Evolutionary conservation across 2,329 filamentous ascomycete species (phyloP), one percentile per base, ranked within the genome.

Genomic region (Xenosphaeropsis pyriputrescens): DNA sequence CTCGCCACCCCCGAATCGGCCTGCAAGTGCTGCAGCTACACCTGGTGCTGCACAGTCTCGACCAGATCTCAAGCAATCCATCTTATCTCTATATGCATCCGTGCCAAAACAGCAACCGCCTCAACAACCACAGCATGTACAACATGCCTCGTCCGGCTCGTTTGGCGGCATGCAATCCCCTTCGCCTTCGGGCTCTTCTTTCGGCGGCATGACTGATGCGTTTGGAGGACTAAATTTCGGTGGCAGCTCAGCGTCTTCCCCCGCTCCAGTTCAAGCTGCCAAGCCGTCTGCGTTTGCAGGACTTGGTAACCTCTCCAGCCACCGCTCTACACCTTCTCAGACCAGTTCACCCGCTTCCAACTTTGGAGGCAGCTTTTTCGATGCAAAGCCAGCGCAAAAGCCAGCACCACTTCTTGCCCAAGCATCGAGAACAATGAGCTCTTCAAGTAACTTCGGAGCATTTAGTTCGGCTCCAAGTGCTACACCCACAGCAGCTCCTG

Each of bases 21-120:
- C 88, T n/a, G 75, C 84, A 5, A 94, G 85, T 60, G 85, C 85
- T 15, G 72, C 79, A 4, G 75, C 79, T 14, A 72, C 77, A 11
- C 62, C 72, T 34, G 56, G 68, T 3, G 65, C 65, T 14, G 69
- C 70, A 11, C 78, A 83, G 49, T 93, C 86, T 34, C 72, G 91
- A 43, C 88, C 89, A 2, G 91, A 98, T 55, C 65, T 98, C 42
- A 98, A 98, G 61, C 89, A 95, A 59, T 96, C 89, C 2, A 98
- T 98, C 43, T 63, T 98, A 35, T 98, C 91, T 6, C 70, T 98
- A 13, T 98, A 98, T 55, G 85, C 88, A 9, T 82, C 85, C 6
- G 75, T 75, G 5, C 82, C 86, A 2, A 82, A 85, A 53, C 76
- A 84, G n/a, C 80, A 83, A 48, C 66, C 74, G 18, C 64, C 60